These are phyloP conservation scores for Gracilaria domingensis DNA, from an alignment of 23 red algal species.

Conservation along the genomic window DNA sequence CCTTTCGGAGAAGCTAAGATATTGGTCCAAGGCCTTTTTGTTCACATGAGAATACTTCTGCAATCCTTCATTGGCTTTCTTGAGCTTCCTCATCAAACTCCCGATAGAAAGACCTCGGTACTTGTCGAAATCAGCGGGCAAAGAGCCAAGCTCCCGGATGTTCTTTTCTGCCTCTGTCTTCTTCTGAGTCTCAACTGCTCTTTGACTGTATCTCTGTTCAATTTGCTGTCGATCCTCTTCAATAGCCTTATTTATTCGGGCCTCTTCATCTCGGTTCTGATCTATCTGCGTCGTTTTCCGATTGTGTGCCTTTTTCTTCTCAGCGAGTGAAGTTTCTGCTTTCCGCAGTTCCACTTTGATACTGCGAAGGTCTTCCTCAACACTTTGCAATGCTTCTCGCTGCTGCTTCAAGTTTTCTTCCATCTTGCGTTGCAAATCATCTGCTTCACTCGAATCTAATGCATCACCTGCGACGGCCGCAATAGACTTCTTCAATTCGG, in stretches of 20 bases:
- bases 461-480: conserved; percentile 24
- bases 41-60: conserved; percentile 92
- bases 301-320: conserved; percentile 7
- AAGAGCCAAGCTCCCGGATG: conserved; percentile 86
- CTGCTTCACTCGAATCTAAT: neutral
- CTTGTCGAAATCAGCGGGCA: conserved; percentile 89
- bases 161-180: conserved; percentile 83
- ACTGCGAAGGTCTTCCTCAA: conserved; percentile 30
- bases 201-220: conserved; percentile 72
- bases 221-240: conserved; percentile 64
- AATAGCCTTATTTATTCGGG: conserved; percentile 42
- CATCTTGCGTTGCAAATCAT: conserved; percentile 1
- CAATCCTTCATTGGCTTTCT: conserved; percentile 74
- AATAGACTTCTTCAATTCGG: conserved; percentile 52
- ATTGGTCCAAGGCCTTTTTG: conserved; percentile 98
- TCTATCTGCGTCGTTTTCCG: conserved; percentile 39
- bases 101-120: conserved; percentile 44
- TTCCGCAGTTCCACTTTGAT: conserved; percentile 24
- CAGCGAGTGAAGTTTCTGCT: conserved; percentile 26
- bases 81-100: conserved; percentile 69
- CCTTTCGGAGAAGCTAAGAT: conserved; percentile 87
- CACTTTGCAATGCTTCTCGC: conserved; percentile 20
- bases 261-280: conserved; percentile 68
- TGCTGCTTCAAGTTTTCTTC: conserved; percentile 44
- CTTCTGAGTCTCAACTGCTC: conserved; percentile 63